A percentile compares a stretch with the other conserved stretches of the same genome.
These are phyloP conservation scores for Kregervanrija delftensis DNA, from an alignment of 805 yeast species.

Conservation along the genomic window DNA sequence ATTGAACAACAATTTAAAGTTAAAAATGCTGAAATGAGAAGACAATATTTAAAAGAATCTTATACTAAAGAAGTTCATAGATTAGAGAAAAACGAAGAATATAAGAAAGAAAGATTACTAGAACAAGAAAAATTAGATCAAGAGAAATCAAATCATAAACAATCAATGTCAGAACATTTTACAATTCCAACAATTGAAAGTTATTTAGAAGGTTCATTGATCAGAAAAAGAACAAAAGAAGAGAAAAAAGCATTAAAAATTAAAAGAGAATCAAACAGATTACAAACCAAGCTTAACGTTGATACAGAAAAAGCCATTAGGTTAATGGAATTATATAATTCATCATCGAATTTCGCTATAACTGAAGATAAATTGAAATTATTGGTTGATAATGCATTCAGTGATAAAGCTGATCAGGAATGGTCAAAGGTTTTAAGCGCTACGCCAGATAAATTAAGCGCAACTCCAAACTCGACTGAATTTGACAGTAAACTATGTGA, in stretches of 20 bases:
- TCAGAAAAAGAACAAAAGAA: slow-evolving; percentile 66
- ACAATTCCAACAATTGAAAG: slow-evolving; percentile 78
- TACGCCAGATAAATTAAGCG: slow-evolving; percentile 16
- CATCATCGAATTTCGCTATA: slow-evolving; percentile 60
- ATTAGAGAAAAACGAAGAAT: slow-evolving; percentile 26
- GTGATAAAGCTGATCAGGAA: slow-evolving; percentile 28
- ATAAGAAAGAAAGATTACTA: slow-evolving; percentile 17
- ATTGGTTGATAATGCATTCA: slow-evolving; percentile 52
- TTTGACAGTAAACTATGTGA: slow-evolving; percentile 24
- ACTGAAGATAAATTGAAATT: slow-evolving; percentile 58
- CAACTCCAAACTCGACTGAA: slow-evolving; percentile 14
- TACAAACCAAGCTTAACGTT: slow-evolving; percentile 42
- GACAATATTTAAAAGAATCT: slow-evolving; percentile 62
- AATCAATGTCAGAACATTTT: slow-evolving; percentile 47
- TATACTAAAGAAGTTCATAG: slow-evolving; percentile 33
- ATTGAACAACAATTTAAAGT: slow-evolving; percentile 37
- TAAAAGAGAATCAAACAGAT: slow-evolving; percentile 65
- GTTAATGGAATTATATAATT: slow-evolving; percentile 66
- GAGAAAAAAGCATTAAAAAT: slow-evolving; percentile 50
- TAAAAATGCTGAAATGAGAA: slow-evolving; percentile 58
- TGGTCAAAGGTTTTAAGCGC: slow-evolving; percentile 12
- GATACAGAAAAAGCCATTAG: slow-evolving; percentile 48
- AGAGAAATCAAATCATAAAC: slow-evolving; percentile 27
- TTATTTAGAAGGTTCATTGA: slow-evolving; percentile 58
- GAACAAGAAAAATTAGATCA: slow-evolving; percentile 25